A percentile compares a stretch with the other conserved stretches of the same genome.
These are phyloP conservation scores for Collybia sp. DNA, from an alignment of 768 basidiomycete genomes.

Conservation along the genomic window DNA sequence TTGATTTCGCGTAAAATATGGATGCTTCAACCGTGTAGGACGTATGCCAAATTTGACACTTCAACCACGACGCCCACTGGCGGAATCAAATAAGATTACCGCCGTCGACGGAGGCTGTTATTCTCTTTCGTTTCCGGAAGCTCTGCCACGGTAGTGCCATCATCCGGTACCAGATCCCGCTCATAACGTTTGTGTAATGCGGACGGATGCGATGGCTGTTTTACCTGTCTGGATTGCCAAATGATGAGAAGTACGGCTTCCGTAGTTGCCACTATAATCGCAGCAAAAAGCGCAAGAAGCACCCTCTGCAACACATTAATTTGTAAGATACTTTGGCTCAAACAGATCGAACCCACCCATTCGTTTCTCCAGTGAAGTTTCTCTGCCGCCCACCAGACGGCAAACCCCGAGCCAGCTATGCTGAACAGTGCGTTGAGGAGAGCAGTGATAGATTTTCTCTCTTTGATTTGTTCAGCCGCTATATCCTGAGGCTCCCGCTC, in stretches of 20 bases:
- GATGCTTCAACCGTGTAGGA: background rate
- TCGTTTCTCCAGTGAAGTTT: conserved; percentile 62
- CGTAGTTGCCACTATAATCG: conserved; percentile 63
- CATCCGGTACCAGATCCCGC: conserved; percentile 7
- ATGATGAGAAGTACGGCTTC: conserved; percentile 71
- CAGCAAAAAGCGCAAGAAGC: conserved; percentile 55
- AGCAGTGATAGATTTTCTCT: conserved; percentile 63
- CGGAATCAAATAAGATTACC: conserved; percentile 10
- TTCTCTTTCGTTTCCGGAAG: conserved; percentile 1
- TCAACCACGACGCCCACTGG: background rate
- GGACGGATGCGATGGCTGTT: conserved; percentile 12
- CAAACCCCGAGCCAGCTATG: conserved; percentile 59
- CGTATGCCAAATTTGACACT: background rate
- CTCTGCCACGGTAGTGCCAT: background rate
- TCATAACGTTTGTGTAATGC: conserved; percentile 34
- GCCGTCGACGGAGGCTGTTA: conserved; percentile 23
- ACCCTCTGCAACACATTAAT: conserved; percentile 36
- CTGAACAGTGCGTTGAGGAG: conserved; percentile 71
- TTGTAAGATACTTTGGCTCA: background rate
- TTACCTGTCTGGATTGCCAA: conserved; percentile 52
- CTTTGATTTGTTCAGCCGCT: conserved; percentile 40
- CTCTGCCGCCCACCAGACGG: conserved; percentile 71
- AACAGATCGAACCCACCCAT: conserved; percentile 51
- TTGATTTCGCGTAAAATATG: background rate
- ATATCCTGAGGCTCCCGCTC: conserved; percentile 44